Conservation (phyloP, 805 yeast species). For the Nakazawaea molendinolei region DNA sequence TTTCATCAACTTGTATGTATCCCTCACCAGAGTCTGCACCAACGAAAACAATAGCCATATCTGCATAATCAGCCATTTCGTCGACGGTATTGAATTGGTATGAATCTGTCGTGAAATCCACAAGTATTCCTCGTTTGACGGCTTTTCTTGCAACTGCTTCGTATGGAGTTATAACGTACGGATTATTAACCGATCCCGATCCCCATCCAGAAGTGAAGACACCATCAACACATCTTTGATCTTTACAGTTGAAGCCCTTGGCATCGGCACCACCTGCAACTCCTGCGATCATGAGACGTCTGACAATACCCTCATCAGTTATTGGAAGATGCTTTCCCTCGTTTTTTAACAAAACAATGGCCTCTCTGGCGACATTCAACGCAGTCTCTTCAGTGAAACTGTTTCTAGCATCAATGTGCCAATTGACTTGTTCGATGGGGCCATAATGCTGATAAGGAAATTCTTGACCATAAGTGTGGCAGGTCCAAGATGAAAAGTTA, state of each 20-base stretch:
- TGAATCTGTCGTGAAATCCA: slow-evolving; percentile 37
- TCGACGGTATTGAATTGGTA: slow-evolving; percentile 38
- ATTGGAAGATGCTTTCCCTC: slow-evolving; percentile 46
- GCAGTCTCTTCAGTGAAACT: slow-evolving; percentile 42
- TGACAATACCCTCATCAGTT: slow-evolving; percentile 32
- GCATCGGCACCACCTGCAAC: slow-evolving; percentile 45
- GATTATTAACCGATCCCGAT: slow-evolving; percentile 50
- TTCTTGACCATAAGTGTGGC: slow-evolving; percentile 46
- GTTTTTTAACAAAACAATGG: slow-evolving; percentile 48
- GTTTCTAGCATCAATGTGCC: slow-evolving; percentile 46
- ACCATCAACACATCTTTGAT: slow-evolving; percentile 47
- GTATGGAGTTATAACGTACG: slow-evolving; percentile 47
- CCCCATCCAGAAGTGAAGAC: slow-evolving; percentile 59
- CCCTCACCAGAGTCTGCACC: slow-evolving; percentile 55
- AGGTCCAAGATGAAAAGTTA: slow-evolving; percentile 55
- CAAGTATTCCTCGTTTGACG: slow-evolving; percentile 34
- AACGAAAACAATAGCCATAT: slow-evolving; percentile 47
- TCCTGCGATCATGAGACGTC: slow-evolving; percentile 41
- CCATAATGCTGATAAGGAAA: slow-evolving; percentile 49
- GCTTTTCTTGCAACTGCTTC: slow-evolving; percentile 47
- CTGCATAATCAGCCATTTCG: slow-evolving; percentile 41
- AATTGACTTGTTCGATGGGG: slow-evolving; percentile 46
- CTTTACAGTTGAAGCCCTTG: slow-evolving; percentile 47
- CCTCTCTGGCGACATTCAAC: slow-evolving; percentile 47
- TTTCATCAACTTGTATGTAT: slow-evolving; percentile 47